Evolutionary conservation across 805 yeast species (phyloP).

Genomic region (Ogataea saltuana): DNA sequence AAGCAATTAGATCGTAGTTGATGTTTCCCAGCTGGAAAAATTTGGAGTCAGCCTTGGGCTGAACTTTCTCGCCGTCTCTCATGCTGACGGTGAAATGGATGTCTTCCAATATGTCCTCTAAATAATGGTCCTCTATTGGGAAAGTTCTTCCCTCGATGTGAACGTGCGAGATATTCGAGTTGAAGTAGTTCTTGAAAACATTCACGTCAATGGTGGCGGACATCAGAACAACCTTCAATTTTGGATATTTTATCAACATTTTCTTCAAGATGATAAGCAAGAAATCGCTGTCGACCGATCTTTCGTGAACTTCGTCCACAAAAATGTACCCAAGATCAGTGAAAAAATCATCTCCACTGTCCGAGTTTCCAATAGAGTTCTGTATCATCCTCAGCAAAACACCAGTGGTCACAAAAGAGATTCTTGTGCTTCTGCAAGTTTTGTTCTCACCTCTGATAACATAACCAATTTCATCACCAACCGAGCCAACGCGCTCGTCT

Average conservation of each 20-base stretch:
- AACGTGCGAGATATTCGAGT: constrained; percentile 52
- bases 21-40: constrained; percentile 68
- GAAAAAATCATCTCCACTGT: constrained; percentile 41
- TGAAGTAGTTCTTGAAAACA: constrained; percentile 68
- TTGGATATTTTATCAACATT: constrained; percentile 49
- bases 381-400: constrained; percentile 85
- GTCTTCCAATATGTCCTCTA: constrained; percentile 62
- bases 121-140: constrained; percentile 77
- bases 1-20: constrained; percentile 70
- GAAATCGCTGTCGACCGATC: constrained; percentile 89
- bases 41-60: constrained; percentile 63
- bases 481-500: constrained; percentile 65
- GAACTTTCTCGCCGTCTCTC: constrained; percentile 39
- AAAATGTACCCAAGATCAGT: constrained; percentile 66
- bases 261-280: constrained; percentile 73
- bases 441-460: constrained; percentile 88
- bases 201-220: constrained; percentile 86
- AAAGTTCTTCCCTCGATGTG: constrained; percentile 94
- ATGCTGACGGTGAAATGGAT: constrained; percentile 55
- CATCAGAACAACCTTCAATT: constrained; percentile 77
- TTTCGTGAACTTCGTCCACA: constrained; percentile 95
- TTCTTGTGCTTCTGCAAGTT: constrained; percentile 58
- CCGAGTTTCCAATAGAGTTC: constrained; percentile 36
- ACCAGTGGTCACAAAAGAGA: constrained; percentile 93
- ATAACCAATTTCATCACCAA: constrained; percentile 85